These are phyloP conservation scores for Aschersonia sp. DNA, from an alignment of 2,329 filamentous ascomycete genomes.

Conservation along the genomic window DNA sequence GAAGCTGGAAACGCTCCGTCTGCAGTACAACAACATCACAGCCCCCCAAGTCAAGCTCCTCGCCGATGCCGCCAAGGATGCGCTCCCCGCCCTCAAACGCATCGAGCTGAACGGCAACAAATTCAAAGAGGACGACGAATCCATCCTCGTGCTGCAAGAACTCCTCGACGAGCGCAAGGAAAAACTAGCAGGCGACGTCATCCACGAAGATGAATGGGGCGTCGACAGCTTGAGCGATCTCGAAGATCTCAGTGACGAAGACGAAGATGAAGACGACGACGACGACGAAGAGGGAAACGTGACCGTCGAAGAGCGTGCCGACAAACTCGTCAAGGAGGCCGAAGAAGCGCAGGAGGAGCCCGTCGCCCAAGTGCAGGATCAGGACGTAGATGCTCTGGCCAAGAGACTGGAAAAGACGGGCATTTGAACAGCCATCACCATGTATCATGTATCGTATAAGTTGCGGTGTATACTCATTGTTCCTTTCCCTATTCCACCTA, in stretches of 20 bases:
- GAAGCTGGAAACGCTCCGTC: conserved; percentile 64
- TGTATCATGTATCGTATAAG: too few species aligned
- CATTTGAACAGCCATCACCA: conserved; percentile 20
- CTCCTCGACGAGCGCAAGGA: conserved; percentile 69
- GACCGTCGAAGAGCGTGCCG: conserved; percentile 47
- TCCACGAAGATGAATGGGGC: conserved; percentile 72
- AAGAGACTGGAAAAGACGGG: conserved; percentile 59
- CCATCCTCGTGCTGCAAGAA: conserved; percentile 52
- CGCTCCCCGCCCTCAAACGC: conserved; percentile 64
- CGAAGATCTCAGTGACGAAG: conserved; percentile 58
- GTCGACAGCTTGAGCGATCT: conserved; percentile 79
- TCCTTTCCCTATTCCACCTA: neutral
- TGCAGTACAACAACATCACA: conserved; percentile 94
- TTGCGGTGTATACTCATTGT: neutral
- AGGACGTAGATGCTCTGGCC: conserved; percentile 70
- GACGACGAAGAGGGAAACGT: conserved; percentile 51
- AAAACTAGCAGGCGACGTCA: conserved; percentile 45
- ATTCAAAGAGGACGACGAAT: conserved; percentile 72
- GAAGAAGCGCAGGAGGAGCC: conserved; percentile 62
- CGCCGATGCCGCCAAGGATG: conserved; percentile 49
- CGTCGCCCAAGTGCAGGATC: conserved; percentile 54
- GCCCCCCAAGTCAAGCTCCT: conserved; percentile 59
- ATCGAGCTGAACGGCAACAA: conserved; percentile 96
- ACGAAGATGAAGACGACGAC: conserved; percentile 55
- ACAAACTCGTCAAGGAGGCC: conserved; percentile 55